Conservation (phyloP, 2,329 filamentous ascomycete species). For the Rhinocladiella mackenziei region DNA sequence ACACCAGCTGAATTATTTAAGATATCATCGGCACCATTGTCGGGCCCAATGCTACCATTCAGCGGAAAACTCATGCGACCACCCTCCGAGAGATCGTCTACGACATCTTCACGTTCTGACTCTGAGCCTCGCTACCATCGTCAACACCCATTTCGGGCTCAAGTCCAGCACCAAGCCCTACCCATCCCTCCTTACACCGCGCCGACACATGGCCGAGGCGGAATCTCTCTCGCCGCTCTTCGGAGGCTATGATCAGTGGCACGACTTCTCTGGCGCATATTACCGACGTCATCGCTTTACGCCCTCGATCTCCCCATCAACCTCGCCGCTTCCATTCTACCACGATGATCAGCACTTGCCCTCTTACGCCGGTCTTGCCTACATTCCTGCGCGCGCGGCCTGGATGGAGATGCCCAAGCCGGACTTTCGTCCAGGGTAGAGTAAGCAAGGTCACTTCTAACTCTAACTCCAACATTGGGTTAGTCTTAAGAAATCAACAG, state of each 20-base stretch:
- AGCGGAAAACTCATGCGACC: no score
- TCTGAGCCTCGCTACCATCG: neutral
- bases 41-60: neutral
- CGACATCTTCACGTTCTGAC: no score
- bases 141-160: neutral
- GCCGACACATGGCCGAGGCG: neutral
- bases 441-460: no score
- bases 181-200: neutral
- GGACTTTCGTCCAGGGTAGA: no score
- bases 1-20: neutral
- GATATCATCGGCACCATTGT: neutral
- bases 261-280: constrained; percentile 3
- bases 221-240: neutral
- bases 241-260: constrained; percentile 8
- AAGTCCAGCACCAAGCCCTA: neutral
- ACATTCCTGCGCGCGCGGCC: neutral
- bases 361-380: no score
- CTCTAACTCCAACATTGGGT: no score
- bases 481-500: no score
- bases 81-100: no score
- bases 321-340: no score
- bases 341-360: no score
- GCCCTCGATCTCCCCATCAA: no score
- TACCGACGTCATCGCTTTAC: neutral
- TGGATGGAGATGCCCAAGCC: no score